Base-by-base conservation (phyloP, 441 rosid species). In the Manihot esculenta region DNA sequence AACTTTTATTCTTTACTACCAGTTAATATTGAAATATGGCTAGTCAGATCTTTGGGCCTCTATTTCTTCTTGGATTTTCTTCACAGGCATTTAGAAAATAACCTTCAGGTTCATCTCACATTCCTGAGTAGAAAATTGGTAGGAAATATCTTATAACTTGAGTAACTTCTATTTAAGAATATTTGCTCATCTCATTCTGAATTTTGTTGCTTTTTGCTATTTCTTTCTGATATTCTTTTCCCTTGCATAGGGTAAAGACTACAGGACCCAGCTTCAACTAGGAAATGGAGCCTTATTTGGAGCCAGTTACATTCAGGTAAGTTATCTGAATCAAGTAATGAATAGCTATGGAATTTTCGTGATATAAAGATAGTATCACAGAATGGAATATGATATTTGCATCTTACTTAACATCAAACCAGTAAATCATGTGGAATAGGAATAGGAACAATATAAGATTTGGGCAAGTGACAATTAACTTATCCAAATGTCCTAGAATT, bases 271-370 rank as follows among this genome's bases (percentile, higher is more conserved):
- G 74, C 77, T 94, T 80, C 98, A 94, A 61, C 71, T 89, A 51
- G 98, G 96, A 62, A 89, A 88, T 74, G 93, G 89, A 78, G 90
- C 93, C 56, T 77, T 94, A 71, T 76, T 94, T 76, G 98, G 99
- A 73, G 96, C 96, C 57, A 92, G 82, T 80, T 94, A 94, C 81
- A 90, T 94, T 76, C 99, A 92, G 98, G 99, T 89, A 79, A 66
- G 64, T 26, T 65, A 17, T 69, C 60, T 60, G 41, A 66, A 68
- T 58, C 70, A 26, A 57, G 48, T 57, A 23, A 18, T 27, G 24
- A 17, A 23, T 47, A 20, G 27, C 27, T 8, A 0, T 55, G 2
- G n/a, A 7, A 53, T 12, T 35, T 66, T 38, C 21, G 12, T 55
- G 27, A 21, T 24, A 33, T 12, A 24, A 12, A 55, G 33, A 14